These are phyloP conservation scores for Colletotrichum sp. DNA, from an alignment of 2,329 filamentous ascomycete species.

Conservation along the genomic window DNA sequence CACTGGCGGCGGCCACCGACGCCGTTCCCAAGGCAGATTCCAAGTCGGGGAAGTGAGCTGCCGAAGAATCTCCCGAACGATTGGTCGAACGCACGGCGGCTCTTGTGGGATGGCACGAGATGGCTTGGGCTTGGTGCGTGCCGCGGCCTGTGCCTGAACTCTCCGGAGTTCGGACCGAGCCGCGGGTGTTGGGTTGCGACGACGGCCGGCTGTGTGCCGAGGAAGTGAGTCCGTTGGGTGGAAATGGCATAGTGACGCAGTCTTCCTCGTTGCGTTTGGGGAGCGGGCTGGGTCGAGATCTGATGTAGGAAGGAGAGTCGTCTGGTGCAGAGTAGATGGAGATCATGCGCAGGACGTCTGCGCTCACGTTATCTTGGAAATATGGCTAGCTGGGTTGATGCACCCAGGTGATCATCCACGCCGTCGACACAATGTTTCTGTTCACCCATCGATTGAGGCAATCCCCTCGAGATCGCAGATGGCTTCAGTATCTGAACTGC, in stretches of 20 bases:
- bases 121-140: neutral
- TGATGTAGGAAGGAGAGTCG: neutral
- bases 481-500: neutral
- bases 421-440: neutral
- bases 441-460: neutral
- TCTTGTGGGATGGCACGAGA: neutral
- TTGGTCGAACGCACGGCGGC: neutral
- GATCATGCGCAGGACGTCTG: neutral
- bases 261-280: fast-evolving
- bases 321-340: neutral
- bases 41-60: neutral
- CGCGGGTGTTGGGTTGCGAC: neutral
- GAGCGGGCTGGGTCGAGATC: neutral
- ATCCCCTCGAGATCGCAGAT: neutral
- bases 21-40: neutral
- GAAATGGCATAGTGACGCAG: fast-evolving
- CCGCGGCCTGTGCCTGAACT: neutral
- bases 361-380: neutral
- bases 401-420: neutral
- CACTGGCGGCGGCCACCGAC: neutral
- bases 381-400: neutral
- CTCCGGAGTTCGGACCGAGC: neutral
- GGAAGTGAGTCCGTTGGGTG: neutral
- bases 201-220: neutral
- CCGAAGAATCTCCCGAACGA: neutral